Evolutionary conservation across 768 basidiomycete species (phyloP).

Genomic region (Leccinum incarnatum): DNA sequence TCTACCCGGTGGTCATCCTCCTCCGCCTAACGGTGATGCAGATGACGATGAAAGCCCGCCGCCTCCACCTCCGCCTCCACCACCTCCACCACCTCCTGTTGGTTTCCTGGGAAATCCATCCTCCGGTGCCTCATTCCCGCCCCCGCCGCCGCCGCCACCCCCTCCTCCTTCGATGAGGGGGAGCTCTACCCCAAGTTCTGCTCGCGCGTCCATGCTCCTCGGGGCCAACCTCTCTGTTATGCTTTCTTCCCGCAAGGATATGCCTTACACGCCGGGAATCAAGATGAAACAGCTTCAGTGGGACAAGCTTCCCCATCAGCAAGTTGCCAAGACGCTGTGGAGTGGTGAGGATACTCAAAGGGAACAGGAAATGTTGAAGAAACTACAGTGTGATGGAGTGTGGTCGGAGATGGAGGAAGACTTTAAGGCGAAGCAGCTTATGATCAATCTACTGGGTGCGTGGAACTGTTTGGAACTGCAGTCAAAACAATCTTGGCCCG

Average conservation of each 20-base stretch:
- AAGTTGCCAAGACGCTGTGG: conserved; percentile 85
- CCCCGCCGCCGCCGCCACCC: conserved; percentile 31
- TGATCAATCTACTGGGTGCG: conserved; percentile 83
- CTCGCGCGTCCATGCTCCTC: conserved; percentile 58
- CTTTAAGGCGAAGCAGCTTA: conserved; percentile 94
- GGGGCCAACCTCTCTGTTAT: conserved; percentile 57
- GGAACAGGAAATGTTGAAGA: conserved; percentile 78
- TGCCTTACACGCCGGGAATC: conserved; percentile 76
- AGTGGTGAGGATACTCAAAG: conserved; percentile 60
- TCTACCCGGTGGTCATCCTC: conserved; percentile 5
- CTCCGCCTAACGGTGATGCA: conserved; percentile 17
- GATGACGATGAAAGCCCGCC: conserved; percentile 26
- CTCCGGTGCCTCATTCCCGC: conserved; percentile 6
- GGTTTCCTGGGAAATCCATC: conserved; percentile 30
- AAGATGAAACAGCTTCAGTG: conserved; percentile 99
- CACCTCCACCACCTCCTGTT: conserved; percentile 26
- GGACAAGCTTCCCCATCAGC: conserved; percentile 94
- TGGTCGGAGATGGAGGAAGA: conserved; percentile 98
- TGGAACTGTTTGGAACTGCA: conserved; percentile 5
- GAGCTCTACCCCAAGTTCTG: conserved; percentile 43
- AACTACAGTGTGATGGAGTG: conserved; percentile 80
- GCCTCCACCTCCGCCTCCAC: conserved; percentile 32
- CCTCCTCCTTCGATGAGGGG: conserved; percentile 32
- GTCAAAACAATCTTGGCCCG: neutral
- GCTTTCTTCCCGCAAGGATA: conserved; percentile 73